A percentile compares a stretch with the other conserved stretches of the same genome.
Conservation (phyloP, 164 flowering plant genomes). For the Tetrastigma voinierianum region DNA sequence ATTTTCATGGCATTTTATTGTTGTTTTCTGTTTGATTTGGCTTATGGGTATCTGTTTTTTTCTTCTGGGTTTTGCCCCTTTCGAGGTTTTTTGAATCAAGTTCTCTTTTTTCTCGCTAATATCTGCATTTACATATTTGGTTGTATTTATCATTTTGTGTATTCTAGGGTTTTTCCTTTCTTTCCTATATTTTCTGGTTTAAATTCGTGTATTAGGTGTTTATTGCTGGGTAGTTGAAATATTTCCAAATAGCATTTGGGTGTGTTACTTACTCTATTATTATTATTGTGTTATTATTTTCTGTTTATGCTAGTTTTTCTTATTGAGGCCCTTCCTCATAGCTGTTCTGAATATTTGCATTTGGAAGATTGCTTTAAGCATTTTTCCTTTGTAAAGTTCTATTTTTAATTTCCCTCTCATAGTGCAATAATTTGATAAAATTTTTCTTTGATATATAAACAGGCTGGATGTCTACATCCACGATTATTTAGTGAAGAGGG, state of each 20-base stretch:
- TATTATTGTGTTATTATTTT: too few relatives aligned
- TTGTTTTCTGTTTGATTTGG: slow-evolving; percentile 18
- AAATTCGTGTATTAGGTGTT: neutral
- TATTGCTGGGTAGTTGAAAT: neutral
- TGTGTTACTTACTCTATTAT: neutral
- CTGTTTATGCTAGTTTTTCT: neutral
- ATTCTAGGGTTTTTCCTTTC: slow-evolving; percentile 10
- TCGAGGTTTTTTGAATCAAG: slow-evolving; percentile 2
- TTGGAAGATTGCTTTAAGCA: too few relatives aligned
- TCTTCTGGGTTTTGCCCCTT: slow-evolving; percentile 4
- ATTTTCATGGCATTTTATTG: neutral
- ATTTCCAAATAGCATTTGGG: neutral
- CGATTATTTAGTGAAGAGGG: slow-evolving; percentile 73
- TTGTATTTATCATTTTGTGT: neutral
- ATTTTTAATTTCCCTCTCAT: neutral
- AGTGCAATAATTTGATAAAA: neutral
- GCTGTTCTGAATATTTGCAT: neutral
- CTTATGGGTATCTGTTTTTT: slow-evolving; percentile 13
- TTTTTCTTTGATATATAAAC: slow-evolving; percentile 4
- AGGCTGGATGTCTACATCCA: slow-evolving; percentile 83
- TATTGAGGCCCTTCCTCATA: neutral
- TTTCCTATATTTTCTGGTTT: neutral
- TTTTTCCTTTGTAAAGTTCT: neutral
- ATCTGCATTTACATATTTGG: neutral
- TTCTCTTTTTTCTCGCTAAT: slow-evolving; percentile 5